These are phyloP conservation scores for Galerina sulciceps DNA, from an alignment of 768 basidiomycete genomes.

Conservation along the genomic window DNA sequence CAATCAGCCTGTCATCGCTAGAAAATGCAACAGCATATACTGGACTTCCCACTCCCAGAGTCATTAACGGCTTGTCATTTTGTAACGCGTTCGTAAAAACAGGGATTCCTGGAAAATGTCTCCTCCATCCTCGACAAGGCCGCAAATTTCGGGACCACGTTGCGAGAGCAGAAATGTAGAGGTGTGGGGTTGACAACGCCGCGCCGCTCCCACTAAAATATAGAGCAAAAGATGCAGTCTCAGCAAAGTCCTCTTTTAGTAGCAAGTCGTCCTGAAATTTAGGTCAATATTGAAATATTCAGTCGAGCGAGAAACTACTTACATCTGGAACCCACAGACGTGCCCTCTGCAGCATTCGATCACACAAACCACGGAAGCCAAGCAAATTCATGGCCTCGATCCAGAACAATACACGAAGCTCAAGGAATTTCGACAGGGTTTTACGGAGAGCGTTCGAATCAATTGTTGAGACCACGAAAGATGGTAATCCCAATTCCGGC, in stretches of 20 bases:
- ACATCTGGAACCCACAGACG: slow-evolving; percentile 12
- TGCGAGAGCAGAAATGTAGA: slow-evolving; percentile 27
- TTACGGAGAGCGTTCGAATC: slow-evolving; percentile 6
- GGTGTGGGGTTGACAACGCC: slow-evolving; percentile 22
- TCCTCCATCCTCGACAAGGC: too few species aligned
- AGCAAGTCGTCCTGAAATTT: neutral
- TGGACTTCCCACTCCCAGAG: neutral
- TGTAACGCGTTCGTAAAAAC: slow-evolving; percentile 4
- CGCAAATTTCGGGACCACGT: slow-evolving; percentile 17
- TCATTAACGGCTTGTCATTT: slow-evolving; percentile 7
- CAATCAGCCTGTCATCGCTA: neutral
- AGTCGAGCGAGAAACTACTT: neutral
- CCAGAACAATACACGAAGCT: slow-evolving; percentile 25
- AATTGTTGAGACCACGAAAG: neutral
- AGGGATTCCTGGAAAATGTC: neutral
- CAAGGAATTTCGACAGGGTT: slow-evolving; percentile 17
- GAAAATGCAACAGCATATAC: slow-evolving; percentile 16
- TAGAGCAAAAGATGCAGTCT: slow-evolving; percentile 19
- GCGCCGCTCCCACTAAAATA: slow-evolving; percentile 21
- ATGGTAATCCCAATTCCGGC: slow-evolving; percentile 15
- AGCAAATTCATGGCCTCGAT: slow-evolving; percentile 31
- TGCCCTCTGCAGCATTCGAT: slow-evolving; percentile 19
- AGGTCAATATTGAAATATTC: neutral
- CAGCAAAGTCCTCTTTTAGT: slow-evolving; percentile 1
- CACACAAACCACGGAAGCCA: slow-evolving; percentile 8